Evolutionary conservation across 2,329 filamentous ascomycete species (phyloP).

Genomic region (Clonostachys solani): DNA sequence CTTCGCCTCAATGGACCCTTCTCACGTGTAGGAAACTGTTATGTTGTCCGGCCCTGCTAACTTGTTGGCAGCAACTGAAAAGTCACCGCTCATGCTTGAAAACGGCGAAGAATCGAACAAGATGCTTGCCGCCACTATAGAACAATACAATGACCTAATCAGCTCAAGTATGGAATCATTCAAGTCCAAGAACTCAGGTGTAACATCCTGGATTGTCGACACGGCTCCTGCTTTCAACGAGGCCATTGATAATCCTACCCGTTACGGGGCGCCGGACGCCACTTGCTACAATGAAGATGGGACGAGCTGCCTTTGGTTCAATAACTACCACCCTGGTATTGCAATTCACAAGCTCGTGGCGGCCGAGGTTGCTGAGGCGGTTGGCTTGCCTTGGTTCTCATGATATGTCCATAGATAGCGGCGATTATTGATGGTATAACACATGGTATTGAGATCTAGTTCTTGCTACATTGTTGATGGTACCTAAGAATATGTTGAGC

Average conservation of each 20-base stretch:
- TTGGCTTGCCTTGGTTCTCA: too few relatives aligned
- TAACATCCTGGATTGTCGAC: constrained; percentile 28
- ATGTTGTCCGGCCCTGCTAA: too few relatives aligned
- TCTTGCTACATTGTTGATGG: too few relatives aligned
- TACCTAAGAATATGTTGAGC: too few relatives aligned
- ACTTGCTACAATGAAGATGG: constrained; percentile 35
- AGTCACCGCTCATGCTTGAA: constrained; percentile 25
- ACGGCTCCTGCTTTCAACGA: constrained; percentile 32
- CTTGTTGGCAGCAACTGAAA: constrained; percentile 10
- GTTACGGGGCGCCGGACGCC: constrained; percentile 34
- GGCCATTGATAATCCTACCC: constrained; percentile 33
- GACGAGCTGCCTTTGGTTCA: constrained; percentile 37
- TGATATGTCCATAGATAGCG: too few relatives aligned
- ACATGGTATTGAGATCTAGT: too few relatives aligned
- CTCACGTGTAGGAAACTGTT: neutral
- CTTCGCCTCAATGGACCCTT: neutral
- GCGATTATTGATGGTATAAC: too few relatives aligned
- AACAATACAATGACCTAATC: constrained; percentile 29
- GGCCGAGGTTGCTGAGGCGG: constrained; percentile 19
- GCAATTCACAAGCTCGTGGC: constrained; percentile 33
- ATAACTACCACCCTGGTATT: constrained; percentile 34
- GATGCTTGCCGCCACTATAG: constrained; percentile 25
- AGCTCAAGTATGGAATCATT: constrained; percentile 20
- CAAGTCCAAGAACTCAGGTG: constrained; percentile 22
- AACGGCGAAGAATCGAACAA: constrained; percentile 7